Evolutionary conservation across 176 grass and related monocot species (phyloP), one percentile per base, ranked within the genome.

Genomic region (Lolium perenne): DNA sequence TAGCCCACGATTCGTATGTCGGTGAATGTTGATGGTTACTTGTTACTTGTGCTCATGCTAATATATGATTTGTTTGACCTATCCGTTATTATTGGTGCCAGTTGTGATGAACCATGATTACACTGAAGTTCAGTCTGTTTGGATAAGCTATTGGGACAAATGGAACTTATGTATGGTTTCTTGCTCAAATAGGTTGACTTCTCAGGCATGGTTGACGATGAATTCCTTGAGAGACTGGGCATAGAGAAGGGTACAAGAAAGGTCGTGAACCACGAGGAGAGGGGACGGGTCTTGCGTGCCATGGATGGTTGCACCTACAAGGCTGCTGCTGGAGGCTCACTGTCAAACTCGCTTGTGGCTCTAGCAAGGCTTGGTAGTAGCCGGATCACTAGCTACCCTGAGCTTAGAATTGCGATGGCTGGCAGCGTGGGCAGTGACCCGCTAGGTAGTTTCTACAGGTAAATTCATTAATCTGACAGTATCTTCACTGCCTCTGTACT

Each of bases 261-360:
- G 77, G 90, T 94, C 0, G 87, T 95, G n/a, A 92, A 99, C 80
- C 97, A 95, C 22, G 97, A 99, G 81, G 97, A 99, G 72, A 94
- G 97, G 64, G 97, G 92, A 5, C 83, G 77, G 35, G 88, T 96
- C 45, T 84, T 99, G 50, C 84, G 92, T 2, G 92, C 90, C 76
- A 98, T 98, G 97, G 97, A 96, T 84, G 97, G 97, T 6, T 98
- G 93, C 84, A 95, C 89, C 72, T 98, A 98, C 86, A 96, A 98
- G 83, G 97, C 92, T 10, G 97, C 94, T 48, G 94, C 97, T 2
- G 96, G 96, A 38, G 96, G 93, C 63, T 98, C 92, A 53, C 90
- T 98, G 38, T 95, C 94, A 41, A 99, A 99, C 79, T 95, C 97
- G 4, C 83, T 96, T 7, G 97, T 96, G 38, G 97, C 94, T 22